Percentiles rank a stretch among this genome's conserved stretches.
Evolutionary conservation across 139 green algal species (phyloP).

Genomic region (Ettlia oleoabundans): DNA sequence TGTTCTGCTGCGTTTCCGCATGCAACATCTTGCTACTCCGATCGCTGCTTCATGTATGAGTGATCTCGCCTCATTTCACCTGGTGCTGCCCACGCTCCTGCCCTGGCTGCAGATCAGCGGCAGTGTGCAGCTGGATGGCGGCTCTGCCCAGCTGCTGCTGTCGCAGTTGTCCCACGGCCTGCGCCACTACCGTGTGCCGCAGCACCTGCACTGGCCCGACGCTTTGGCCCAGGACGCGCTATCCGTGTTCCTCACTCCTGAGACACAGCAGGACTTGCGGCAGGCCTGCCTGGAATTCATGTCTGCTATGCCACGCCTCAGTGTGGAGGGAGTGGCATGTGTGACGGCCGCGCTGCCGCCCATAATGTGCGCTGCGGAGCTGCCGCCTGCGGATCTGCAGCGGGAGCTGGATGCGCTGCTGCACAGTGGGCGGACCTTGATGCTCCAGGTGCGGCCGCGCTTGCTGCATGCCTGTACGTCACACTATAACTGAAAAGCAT

Average conservation of each 20-base stretch:
- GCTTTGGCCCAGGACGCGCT: constrained; percentile 1
- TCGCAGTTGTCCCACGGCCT: not conserved
- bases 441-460: constrained; percentile 17
- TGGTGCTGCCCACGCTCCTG: not conserved
- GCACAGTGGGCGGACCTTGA: constrained; percentile 16
- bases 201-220: constrained; percentile 32
- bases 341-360: constrained; percentile 7
- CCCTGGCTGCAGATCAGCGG: constrained; percentile 18
- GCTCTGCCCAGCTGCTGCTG: constrained; percentile 7
- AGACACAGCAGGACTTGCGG: not conserved
- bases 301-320: not conserved
- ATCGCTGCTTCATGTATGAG: too few relatives aligned
- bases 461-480: too few relatives aligned
- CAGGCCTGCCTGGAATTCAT: not conserved
- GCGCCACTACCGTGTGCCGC: constrained; percentile 17
- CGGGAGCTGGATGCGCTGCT: constrained; percentile 16
- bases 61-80: not conserved
- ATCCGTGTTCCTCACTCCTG: not conserved
- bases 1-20: too few relatives aligned
- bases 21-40: too few relatives aligned
- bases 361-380: constrained; percentile 11
- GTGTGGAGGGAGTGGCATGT: constrained; percentile 23
- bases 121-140: constrained; percentile 18
- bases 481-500: too few relatives aligned
- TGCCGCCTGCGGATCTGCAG: not conserved